Percentiles rank a stretch among this genome's conserved stretches.
Conservation (phyloP, 2,329 filamentous ascomycete genomes). For the Curvularia hawaiiensis region DNA sequence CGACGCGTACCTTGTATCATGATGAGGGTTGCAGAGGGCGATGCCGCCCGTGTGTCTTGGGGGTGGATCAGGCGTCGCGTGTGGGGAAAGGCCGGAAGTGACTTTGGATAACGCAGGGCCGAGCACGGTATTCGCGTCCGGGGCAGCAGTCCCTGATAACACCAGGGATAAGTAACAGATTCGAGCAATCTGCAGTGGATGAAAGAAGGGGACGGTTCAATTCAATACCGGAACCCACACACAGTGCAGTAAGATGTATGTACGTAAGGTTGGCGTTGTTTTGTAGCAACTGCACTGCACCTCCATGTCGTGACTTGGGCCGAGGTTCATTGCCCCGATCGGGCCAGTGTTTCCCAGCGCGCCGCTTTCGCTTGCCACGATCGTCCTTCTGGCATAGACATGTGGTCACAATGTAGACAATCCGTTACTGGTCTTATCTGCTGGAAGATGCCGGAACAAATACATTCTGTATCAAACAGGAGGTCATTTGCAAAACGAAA, state of each 20-base stretch:
- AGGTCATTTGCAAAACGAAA: neutral
- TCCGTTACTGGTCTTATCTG: neutral
- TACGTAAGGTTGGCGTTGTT: slow-evolving; percentile 17
- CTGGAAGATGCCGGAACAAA: neutral
- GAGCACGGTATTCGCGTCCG: neutral
- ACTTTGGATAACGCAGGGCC: neutral
- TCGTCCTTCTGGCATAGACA: neutral
- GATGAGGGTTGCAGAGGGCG: slow-evolving; percentile 9
- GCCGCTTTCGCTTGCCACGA: slow-evolving; percentile 1
- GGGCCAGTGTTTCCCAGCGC: slow-evolving; percentile 15
- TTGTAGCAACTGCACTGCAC: slow-evolving; percentile 1
- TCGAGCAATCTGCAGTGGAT: neutral
- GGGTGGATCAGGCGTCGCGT: slow-evolving; percentile 23
- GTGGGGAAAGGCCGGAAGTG: slow-evolving; percentile 10
- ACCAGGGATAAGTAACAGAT: neutral
- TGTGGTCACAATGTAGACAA: neutral
- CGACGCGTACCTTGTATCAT: slow-evolving; percentile 78
- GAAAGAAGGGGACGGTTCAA: neutral
- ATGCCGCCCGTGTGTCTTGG: slow-evolving; percentile 5
- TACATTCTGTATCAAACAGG: neutral
- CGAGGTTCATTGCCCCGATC: slow-evolving; percentile 25
- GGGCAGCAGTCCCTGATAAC: neutral
- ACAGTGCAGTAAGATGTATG: slow-evolving; percentile 4
- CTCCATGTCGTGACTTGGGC: slow-evolving; percentile 16
- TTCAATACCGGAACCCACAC: neutral